These are phyloP conservation scores for Pyrus betulifolia DNA, from an alignment of 306 rosid species.

Conservation along the genomic window DNA sequence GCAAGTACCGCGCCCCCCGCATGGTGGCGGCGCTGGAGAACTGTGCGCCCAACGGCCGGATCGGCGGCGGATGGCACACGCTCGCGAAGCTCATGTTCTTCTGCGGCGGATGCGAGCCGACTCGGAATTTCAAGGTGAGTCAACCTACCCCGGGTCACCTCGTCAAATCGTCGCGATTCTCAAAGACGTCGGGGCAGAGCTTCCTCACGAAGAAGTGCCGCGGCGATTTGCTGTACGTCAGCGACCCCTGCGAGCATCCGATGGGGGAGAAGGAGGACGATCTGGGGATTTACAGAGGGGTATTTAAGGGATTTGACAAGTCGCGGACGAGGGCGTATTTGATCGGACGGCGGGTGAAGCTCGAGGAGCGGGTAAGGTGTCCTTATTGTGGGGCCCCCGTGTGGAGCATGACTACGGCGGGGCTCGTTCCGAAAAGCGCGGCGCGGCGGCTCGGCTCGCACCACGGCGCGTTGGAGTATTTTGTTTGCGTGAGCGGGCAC, in stretches of 20 bases:
- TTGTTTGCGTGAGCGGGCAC: slow-evolving; percentile 59
- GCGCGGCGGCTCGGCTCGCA: slow-evolving; percentile 59
- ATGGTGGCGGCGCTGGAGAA: slow-evolving; percentile 29
- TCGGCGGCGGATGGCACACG: slow-evolving; percentile 58
- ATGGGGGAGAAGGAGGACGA: slow-evolving; percentile 34
- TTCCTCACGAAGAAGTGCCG: slow-evolving; percentile 35
- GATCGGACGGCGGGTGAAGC: slow-evolving; percentile 30
- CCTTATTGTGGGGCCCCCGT: slow-evolving; percentile 53
- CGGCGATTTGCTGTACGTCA: slow-evolving; percentile 44
- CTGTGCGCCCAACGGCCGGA: slow-evolving; percentile 28
- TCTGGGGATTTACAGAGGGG: slow-evolving; percentile 54
- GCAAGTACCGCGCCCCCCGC: slow-evolving; percentile 45
- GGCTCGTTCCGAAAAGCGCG: slow-evolving; percentile 54
- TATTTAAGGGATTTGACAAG: slow-evolving; percentile 40
- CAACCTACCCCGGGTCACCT: slow-evolving; percentile 37
- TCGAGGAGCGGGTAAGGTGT: slow-evolving; percentile 37
- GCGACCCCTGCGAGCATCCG: slow-evolving; percentile 65
- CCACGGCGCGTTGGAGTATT: slow-evolving; percentile 46
- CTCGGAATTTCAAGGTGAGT: slow-evolving; percentile 31
- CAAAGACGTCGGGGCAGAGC: slow-evolving; percentile 62
- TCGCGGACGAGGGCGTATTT: slow-evolving; percentile 45
- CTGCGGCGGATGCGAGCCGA: slow-evolving; percentile 48
- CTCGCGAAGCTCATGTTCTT: slow-evolving; percentile 55
- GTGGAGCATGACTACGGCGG: slow-evolving; percentile 60
- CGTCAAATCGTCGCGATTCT: slow-evolving; percentile 37